A percentile compares a stretch with the other conserved stretches of the same genome.
Conservation (phyloP, 768 basidiomycete genomes). For the Pulveroboletus sp. region DNA sequence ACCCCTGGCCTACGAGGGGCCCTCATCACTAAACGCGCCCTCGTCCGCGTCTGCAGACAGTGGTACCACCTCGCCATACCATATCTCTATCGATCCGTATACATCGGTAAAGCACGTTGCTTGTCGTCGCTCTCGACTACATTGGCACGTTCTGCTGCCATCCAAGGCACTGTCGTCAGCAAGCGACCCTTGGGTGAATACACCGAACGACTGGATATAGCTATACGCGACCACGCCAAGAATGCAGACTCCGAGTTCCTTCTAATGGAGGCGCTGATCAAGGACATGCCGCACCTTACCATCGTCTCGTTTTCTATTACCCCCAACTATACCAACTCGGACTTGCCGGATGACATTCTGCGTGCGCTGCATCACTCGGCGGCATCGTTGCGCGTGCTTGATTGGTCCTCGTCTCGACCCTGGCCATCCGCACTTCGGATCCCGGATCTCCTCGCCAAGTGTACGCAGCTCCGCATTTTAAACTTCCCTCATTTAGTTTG, state of each 20-base stretch:
- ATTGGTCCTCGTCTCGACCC: conserved; percentile 8
- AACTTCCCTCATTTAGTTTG: conserved; percentile 7
- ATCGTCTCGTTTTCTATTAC: conserved; percentile 18
- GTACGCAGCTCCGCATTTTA: conserved; percentile 18
- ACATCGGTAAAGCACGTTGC: conserved; percentile 16
- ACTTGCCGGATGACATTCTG: conserved; percentile 7
- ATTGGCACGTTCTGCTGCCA: conserved; percentile 8
- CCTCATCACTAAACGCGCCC: conserved; percentile 24
- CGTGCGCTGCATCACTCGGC: conserved; percentile 15
- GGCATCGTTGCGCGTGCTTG: conserved; percentile 18
- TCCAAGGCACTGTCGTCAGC: conserved; percentile 9
- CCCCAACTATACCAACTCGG: neutral
- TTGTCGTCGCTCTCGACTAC: conserved; percentile 17
- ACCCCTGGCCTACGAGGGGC: conserved; percentile 10
- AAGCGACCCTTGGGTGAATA: conserved; percentile 18
- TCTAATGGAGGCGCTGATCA: conserved; percentile 10
- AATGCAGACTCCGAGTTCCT: conserved; percentile 1
- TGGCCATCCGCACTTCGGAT: neutral
- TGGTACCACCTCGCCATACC: conserved; percentile 27
- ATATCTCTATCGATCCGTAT: conserved; percentile 24
- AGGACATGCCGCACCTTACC: conserved; percentile 15
- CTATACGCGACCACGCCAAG: conserved; percentile 14
- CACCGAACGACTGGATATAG: conserved; percentile 25
- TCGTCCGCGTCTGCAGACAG: conserved; percentile 29
- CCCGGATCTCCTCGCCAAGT: conserved; percentile 5